Conservation (phyloP, 345 rosid species). For the Moringa oleifera region DNA sequence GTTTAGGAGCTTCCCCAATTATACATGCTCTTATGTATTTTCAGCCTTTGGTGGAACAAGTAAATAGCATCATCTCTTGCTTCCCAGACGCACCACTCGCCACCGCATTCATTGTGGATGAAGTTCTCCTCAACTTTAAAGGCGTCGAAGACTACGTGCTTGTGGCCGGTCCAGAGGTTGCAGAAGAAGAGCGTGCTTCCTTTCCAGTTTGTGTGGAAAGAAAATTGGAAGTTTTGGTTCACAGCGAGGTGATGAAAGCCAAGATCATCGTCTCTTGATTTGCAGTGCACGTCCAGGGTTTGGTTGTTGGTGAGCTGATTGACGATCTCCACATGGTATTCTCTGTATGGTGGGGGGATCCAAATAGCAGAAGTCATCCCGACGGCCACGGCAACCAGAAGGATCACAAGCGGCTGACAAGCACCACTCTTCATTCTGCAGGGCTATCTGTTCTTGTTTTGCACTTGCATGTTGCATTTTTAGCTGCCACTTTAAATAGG, state of each 20-base stretch:
- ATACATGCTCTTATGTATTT: neutral
- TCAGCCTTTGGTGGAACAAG: neutral
- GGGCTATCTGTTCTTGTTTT: no score
- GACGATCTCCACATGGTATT: conserved; percentile 1
- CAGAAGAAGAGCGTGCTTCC: conserved; percentile 3
- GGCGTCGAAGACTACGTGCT: neutral
- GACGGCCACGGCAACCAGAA: no score
- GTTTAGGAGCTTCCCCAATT: no score
- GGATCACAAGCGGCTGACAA: no score
- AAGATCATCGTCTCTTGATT: conserved; percentile 14
- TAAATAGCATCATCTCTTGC: conserved; percentile 1
- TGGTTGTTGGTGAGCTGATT: neutral
- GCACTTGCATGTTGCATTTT: no score
- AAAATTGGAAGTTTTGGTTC: neutral
- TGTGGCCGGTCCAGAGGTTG: neutral
- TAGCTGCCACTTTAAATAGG: no score
- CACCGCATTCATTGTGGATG: neutral
- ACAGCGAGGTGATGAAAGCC: neutral
- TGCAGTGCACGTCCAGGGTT: conserved; percentile 10
- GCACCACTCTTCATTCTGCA: no score
- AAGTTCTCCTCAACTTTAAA: neutral
- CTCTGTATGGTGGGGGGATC: neutral
- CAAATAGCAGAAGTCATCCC: no score
- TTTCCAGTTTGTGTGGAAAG: neutral
- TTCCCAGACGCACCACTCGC: conserved; percentile 2